Conservation (phyloP, 352 stramenopile species). For the Phytophthora syringae region DNA sequence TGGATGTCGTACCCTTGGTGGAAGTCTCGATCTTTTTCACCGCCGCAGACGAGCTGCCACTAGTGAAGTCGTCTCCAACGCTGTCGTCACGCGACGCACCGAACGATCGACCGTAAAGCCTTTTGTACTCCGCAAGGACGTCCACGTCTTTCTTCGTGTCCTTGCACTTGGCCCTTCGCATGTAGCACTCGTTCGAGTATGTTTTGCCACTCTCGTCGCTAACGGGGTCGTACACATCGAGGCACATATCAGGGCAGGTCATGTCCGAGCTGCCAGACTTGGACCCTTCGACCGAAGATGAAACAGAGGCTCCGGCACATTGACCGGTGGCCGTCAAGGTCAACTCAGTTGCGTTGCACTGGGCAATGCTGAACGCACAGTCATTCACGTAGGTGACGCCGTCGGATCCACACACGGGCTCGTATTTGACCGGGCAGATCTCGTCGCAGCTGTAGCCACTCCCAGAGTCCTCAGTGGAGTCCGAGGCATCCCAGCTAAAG, state of each 20-base stretch:
- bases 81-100: slow-evolving; percentile 11
- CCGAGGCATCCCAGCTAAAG: slow-evolving; percentile 30
- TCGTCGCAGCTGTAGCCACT: slow-evolving; percentile 17
- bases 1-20: slow-evolving; percentile 13
- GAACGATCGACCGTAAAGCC: slow-evolving; percentile 29
- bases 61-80: slow-evolving; percentile 7
- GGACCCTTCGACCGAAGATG: slow-evolving; percentile 13
- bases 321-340: slow-evolving; percentile 16
- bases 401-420: slow-evolving; percentile 47
- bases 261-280: slow-evolving; percentile 6
- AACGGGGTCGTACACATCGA: slow-evolving; percentile 34
- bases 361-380: slow-evolving; percentile 27
- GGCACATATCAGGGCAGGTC: slow-evolving; percentile 7
- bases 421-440: slow-evolving; percentile 35
- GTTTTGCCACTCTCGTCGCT: slow-evolving; percentile 36
- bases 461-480: slow-evolving; percentile 18
- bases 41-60: slow-evolving; percentile 6
- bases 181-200: slow-evolving; percentile 49
- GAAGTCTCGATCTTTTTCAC: neutral
- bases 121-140: slow-evolving; percentile 19
- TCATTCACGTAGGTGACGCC: slow-evolving; percentile 34
- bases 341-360: slow-evolving; percentile 17
- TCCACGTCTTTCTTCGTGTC: slow-evolving; percentile 28
- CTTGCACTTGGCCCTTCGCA: slow-evolving; percentile 40
- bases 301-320: slow-evolving; percentile 18